These are phyloP conservation scores for Phaffia tasmanica DNA, from an alignment of 768 basidiomycete species.

Conservation along the genomic window DNA sequence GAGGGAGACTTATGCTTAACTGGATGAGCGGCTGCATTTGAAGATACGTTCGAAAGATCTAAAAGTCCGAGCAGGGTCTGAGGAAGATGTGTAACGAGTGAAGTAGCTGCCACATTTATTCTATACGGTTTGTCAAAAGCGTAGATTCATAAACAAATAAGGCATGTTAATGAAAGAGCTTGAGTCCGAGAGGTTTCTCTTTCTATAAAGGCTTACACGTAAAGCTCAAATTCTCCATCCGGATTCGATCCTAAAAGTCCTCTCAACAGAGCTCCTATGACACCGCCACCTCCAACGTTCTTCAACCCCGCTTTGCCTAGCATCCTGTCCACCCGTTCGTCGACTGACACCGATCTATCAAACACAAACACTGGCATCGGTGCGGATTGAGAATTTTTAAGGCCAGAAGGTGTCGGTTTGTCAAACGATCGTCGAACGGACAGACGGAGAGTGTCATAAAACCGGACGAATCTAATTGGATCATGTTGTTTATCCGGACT, in stretches of 20 bases:
- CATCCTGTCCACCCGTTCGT: slow-evolving; percentile 1
- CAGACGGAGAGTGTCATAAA: slow-evolving; percentile 16
- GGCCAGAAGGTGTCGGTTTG: not conserved
- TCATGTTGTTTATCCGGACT: not conserved
- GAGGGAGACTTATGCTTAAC: slow-evolving; percentile 3
- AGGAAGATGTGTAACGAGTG: not conserved
- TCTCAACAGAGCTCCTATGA: slow-evolving; percentile 5
- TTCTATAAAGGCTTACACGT: slow-evolving; percentile 2
- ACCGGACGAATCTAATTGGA: slow-evolving; percentile 20
- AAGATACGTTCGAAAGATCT: not conserved
- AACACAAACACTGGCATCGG: slow-evolving; percentile 2
- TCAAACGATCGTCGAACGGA: slow-evolving; percentile 24
- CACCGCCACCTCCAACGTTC: not conserved
- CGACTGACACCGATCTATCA: not conserved
- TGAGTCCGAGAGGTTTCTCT: no score
- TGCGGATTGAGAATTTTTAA: not conserved
- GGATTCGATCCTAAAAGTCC: not conserved
- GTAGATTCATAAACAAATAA: not conserved
- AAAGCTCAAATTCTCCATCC: slow-evolving; percentile 3
- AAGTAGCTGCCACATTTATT: slow-evolving; percentile 18
- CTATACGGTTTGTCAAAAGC: not conserved
- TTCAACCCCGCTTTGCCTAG: slow-evolving; percentile 1
- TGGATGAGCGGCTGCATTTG: not conserved
- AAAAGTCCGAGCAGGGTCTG: not conserved
- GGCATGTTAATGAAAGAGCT: not conserved